A percentile compares a stretch with the other conserved stretches of the same genome.
Evolutionary conservation across 2,329 filamentous ascomycete species (phyloP).

Genomic region (Neopestalotiopsis sp.): DNA sequence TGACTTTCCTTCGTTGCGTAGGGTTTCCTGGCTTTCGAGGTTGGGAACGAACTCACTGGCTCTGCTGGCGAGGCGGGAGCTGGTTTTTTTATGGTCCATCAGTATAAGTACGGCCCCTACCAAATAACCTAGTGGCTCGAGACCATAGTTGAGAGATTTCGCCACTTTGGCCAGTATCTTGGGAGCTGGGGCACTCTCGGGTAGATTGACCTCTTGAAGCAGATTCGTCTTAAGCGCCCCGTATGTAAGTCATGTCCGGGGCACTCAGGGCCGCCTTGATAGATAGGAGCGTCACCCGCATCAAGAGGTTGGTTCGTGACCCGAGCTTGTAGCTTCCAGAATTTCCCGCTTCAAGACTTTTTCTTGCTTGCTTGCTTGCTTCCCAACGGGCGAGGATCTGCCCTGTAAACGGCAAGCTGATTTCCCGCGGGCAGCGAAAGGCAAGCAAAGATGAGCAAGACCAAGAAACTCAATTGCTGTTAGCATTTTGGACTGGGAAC

Average conservation of each 20-base stretch:
- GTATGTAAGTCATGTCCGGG: constrained; percentile 11
- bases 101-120: constrained; percentile 5
- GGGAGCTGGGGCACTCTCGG: constrained; percentile 8
- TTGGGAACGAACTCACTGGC: background rate
- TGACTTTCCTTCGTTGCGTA: constrained; percentile 18
- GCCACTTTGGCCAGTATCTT: constrained; percentile 16
- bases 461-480: constrained; percentile 7
- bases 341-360: constrained; percentile 3
- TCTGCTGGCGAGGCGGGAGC: constrained; percentile 3
- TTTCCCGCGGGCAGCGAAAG: background rate
- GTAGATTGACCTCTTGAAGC: constrained; percentile 9
- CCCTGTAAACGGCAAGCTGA: constrained; percentile 12
- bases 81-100: constrained; percentile 9
- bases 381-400: constrained; percentile 16
- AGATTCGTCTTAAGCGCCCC: constrained; percentile 13
- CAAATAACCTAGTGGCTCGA: background rate
- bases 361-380: background rate
- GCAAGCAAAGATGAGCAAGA: constrained; percentile 4
- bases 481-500: constrained; percentile 18
- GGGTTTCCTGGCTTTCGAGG: constrained; percentile 5
- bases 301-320: constrained; percentile 16
- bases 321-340: background rate
- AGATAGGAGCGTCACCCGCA: constrained; percentile 12
- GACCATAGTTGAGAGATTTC: constrained; percentile 13
- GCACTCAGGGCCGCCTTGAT: background rate